phyloP scores from a whole-genome alignment of 2,329 filamentous ascomycete genomes.

The Tolypocladium guangdongense region DNA sequence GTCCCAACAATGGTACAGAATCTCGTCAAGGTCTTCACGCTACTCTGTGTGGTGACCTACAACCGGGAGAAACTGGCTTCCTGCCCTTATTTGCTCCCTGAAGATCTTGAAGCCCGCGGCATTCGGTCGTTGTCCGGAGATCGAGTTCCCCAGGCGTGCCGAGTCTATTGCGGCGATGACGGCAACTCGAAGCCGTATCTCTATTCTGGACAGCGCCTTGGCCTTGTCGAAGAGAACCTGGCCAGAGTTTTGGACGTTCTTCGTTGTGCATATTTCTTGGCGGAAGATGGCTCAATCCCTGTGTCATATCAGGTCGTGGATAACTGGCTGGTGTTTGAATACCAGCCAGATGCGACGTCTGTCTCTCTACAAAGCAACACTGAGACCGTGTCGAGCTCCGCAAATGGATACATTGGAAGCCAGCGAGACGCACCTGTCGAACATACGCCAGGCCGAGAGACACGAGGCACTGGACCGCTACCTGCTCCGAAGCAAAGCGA shows the following conservation, averaged over 20 bases:
- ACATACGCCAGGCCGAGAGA: not conserved
- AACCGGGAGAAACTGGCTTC: slow-evolving; percentile 24
- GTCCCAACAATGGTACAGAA: slow-evolving; percentile 35
- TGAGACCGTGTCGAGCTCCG: not conserved
- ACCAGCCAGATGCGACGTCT: slow-evolving; percentile 8
- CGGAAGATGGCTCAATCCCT: slow-evolving; percentile 28
- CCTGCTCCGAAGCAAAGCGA: not conserved
- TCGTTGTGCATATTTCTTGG: slow-evolving; percentile 36
- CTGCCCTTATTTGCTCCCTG: slow-evolving; percentile 38
- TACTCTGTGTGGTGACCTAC: slow-evolving; percentile 34
- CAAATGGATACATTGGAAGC: not conserved
- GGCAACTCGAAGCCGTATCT: slow-evolving; percentile 29
- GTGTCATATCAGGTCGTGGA: slow-evolving; percentile 19
- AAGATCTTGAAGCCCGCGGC: slow-evolving; percentile 37
- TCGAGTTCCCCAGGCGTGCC: slow-evolving; percentile 26
- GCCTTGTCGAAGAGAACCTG: slow-evolving; percentile 24
- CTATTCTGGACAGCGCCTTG: slow-evolving; percentile 18
- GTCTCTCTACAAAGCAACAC: not conserved
- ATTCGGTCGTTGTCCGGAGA: slow-evolving; percentile 29
- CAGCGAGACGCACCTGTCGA: not conserved
- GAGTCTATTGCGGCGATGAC: slow-evolving; percentile 23
- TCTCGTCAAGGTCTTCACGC: slow-evolving; percentile 34
- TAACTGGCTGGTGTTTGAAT: slow-evolving; percentile 21
- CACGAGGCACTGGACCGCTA: not conserved
- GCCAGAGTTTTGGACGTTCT: slow-evolving; percentile 38